These are phyloP conservation scores for Rosellinia necatrix DNA, from an alignment of 2,329 filamentous ascomycete genomes.

Conservation along the genomic window DNA sequence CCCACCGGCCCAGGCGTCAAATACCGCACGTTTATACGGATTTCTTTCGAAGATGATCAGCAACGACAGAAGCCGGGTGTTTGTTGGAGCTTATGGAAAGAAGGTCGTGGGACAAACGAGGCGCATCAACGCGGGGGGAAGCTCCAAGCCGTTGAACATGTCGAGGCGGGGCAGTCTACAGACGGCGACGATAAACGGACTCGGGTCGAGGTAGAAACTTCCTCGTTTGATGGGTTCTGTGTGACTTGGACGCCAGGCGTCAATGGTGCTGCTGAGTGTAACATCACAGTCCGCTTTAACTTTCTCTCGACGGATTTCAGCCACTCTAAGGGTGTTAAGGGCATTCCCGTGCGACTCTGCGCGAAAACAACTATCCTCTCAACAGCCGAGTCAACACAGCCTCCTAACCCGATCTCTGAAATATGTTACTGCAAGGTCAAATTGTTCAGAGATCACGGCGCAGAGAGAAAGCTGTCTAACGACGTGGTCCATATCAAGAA, in stretches of 20 bases:
- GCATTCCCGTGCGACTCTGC: slow-evolving; percentile 90
- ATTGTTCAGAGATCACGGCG: slow-evolving; percentile 93
- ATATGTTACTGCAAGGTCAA: slow-evolving; percentile 97
- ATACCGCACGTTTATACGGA: slow-evolving; percentile 90
- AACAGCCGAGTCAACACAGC: slow-evolving; percentile 52
- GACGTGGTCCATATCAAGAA: slow-evolving; percentile 95
- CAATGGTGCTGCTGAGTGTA: slow-evolving; percentile 74
- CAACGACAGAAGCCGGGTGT: slow-evolving; percentile 81
- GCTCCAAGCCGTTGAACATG: slow-evolving; percentile 92
- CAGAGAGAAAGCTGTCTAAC: slow-evolving; percentile 92
- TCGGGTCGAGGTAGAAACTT: slow-evolving; percentile 71
- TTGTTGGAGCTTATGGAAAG: slow-evolving; percentile 93
- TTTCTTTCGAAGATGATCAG: slow-evolving; percentile 96
- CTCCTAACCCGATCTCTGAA: slow-evolving; percentile 61
- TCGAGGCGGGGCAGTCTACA: slow-evolving; percentile 66
- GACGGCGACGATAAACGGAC: slow-evolving; percentile 69
- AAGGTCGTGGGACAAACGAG: slow-evolving; percentile 93
- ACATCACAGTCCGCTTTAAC: slow-evolving; percentile 92
- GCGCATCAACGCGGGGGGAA: slow-evolving; percentile 92
- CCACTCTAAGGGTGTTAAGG: slow-evolving; percentile 97
- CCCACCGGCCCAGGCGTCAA: slow-evolving; percentile 64
- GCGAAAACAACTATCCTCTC: slow-evolving; percentile 78
- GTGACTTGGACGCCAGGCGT: slow-evolving; percentile 82
- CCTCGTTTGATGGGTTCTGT: slow-evolving; percentile 92
- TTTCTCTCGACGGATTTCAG: slow-evolving; percentile 98